A percentile compares a stretch with the other conserved stretches of the same genome.
These are phyloP conservation scores for Chenopodium quinoa DNA, from an alignment of 148 eudicot genomes.

Conservation along the genomic window DNA sequence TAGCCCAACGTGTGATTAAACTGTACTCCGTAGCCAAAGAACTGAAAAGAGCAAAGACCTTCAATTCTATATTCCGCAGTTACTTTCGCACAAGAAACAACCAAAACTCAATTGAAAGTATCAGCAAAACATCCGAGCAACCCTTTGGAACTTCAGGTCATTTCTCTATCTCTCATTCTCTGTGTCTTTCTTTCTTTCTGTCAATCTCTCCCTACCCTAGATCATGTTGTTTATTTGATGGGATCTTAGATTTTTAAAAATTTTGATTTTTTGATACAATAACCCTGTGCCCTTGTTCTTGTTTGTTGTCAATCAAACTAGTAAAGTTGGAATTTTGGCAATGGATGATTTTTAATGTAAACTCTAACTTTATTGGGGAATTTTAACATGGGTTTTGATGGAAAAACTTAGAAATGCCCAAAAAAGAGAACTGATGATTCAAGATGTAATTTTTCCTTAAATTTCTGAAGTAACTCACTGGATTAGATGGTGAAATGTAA, in stretches of 20 bases:
- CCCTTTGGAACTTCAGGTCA: conserved; percentile 3
- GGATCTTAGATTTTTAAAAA: not conserved
- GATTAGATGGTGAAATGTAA: not conserved
- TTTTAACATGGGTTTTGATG: not conserved
- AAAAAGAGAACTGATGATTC: not conserved
- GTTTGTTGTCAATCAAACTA: not conserved
- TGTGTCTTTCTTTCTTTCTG: not conserved
- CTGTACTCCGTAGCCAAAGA: too few species aligned
- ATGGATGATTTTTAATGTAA: not conserved
- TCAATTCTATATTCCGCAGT: not conserved
- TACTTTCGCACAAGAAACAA: not conserved
- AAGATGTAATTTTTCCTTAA: not conserved
- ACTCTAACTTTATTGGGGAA: not conserved
- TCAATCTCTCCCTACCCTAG: not conserved
- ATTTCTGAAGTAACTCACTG: not conserved
- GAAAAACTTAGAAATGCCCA: not conserved
- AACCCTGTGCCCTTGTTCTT: not conserved
- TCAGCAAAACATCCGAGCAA: not conserved
- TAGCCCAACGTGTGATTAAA: too few species aligned
- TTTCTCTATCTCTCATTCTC: not conserved
- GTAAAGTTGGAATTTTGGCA: not conserved
- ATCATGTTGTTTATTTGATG: not conserved
- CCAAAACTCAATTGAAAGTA: not conserved
- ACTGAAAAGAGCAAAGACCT: not conserved
- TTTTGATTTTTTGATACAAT: too few species aligned